phyloP scores from a whole-genome alignment of 1,284 basidiomycete genomes.

The Singerocomus rubriflavus region DNA sequence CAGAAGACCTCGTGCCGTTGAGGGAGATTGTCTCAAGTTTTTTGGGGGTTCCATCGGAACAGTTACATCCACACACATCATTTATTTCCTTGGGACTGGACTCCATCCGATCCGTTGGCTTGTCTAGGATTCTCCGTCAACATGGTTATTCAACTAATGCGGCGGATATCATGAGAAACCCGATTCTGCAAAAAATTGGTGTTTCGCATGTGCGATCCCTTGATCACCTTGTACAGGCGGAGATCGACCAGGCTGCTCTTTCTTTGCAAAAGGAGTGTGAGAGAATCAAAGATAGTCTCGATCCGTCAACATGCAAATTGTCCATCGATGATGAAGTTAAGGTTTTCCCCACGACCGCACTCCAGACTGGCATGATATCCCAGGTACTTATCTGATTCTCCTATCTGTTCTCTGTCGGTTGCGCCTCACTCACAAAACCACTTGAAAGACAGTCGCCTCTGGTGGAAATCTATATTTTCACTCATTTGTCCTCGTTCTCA shows the following conservation, averaged over 20 bases:
- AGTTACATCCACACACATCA: constrained; percentile 35
- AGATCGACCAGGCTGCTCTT: constrained; percentile 3
- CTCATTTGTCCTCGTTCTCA: constrained; percentile 41
- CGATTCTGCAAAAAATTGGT: constrained; percentile 10
- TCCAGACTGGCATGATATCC: constrained; percentile 51
- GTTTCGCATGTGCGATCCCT: constrained; percentile 1
- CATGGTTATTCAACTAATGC: constrained; percentile 35
- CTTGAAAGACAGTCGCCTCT: constrained; percentile 42
- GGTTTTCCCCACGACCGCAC: constrained; percentile 41
- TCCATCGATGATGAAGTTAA: constrained; percentile 34
- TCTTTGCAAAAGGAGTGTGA: constrained; percentile 10
- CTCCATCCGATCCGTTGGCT: constrained; percentile 46
- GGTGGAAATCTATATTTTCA: constrained; percentile 46
- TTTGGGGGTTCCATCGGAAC: constrained; percentile 31
- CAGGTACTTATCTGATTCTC: constrained; percentile 35
- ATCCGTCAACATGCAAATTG: constrained; percentile 16
- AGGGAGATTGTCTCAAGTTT: constrained; percentile 36
- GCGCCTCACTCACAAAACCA: neutral
- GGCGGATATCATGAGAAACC: constrained; percentile 34
- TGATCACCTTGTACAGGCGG: neutral
- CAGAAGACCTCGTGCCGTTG: constrained; percentile 21
- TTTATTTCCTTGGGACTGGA: constrained; percentile 48
- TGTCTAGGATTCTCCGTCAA: constrained; percentile 37
- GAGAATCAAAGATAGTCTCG: constrained; percentile 15
- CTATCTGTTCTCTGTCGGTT: neutral